Evolutionary conservation across 371 early-diverging fungal genomes (phyloP).

Genomic region (Thermomucor indicae-seudaticae): DNA sequence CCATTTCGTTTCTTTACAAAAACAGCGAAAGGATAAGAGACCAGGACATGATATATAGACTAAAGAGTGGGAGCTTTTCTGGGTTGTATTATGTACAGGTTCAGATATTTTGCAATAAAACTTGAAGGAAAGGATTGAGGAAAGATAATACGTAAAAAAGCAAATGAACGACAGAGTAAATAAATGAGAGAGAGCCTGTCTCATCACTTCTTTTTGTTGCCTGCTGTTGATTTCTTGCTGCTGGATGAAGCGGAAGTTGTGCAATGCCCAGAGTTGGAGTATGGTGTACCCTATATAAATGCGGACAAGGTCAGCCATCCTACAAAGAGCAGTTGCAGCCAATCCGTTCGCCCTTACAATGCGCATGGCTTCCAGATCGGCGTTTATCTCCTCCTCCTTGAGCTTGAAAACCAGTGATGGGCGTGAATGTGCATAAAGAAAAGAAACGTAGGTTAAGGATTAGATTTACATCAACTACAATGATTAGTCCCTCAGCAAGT

Average conservation of each 20-base stretch:
- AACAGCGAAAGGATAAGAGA: too few relatives aligned
- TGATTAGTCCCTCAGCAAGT: background rate
- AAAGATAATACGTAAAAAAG: too few relatives aligned
- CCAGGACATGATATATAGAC: too few relatives aligned
- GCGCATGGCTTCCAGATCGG: constrained; percentile 39
- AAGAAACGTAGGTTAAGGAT: constrained; percentile 27
- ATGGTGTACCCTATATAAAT: background rate
- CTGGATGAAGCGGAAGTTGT: too few relatives aligned
- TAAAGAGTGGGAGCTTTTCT: too few relatives aligned
- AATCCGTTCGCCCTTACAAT: constrained; percentile 14
- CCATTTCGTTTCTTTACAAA: too few relatives aligned
- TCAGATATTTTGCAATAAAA: too few relatives aligned
- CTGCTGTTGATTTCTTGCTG: background rate
- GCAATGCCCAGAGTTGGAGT: too few relatives aligned
- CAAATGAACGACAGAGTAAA: too few relatives aligned
- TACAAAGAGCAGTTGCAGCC: background rate
- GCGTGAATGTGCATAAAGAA: constrained; percentile 20
- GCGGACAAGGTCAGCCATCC: background rate
- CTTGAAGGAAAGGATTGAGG: too few relatives aligned
- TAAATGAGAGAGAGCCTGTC: too few relatives aligned
- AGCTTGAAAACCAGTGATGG: constrained; percentile 34
- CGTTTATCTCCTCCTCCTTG: constrained; percentile 35
- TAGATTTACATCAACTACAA: background rate
- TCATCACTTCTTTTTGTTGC: background rate
- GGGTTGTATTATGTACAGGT: too few relatives aligned